Conservation (phyloP, 1,284 basidiomycete genomes). For the Ceratobasidium papillatum region DNA sequence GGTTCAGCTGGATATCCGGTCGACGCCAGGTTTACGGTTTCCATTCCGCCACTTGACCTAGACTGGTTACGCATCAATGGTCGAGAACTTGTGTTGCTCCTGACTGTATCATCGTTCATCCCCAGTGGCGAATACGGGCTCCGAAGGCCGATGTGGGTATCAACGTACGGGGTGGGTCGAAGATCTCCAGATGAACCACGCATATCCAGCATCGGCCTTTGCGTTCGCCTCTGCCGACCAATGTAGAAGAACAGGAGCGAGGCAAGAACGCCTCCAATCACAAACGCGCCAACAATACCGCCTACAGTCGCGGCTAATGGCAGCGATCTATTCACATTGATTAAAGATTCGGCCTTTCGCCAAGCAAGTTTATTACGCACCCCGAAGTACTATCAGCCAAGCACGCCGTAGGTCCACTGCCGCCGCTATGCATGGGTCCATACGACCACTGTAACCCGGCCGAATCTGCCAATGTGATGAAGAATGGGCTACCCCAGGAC, state of each 20-base stretch:
- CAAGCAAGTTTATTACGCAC: conserved; percentile 45
- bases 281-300: conserved; percentile 57
- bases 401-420: conserved; percentile 55
- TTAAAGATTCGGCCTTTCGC: conserved; percentile 5
- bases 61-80: conserved; percentile 4
- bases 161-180: conserved; percentile 24
- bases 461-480: conserved; percentile 63
- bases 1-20: conserved; percentile 22
- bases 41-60: conserved; percentile 14
- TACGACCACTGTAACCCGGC: conserved; percentile 62
- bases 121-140: conserved; percentile 22
- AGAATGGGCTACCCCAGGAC: conserved; percentile 65
- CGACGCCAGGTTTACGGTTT: conserved; percentile 3
- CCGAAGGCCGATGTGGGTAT: background rate
- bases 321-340: conserved; percentile 37
- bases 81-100: conserved; percentile 15
- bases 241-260: conserved; percentile 42
- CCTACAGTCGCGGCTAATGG: conserved; percentile 53
- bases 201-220: conserved; percentile 11
- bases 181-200: conserved; percentile 10
- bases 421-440: conserved; percentile 63
- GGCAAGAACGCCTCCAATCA: conserved; percentile 54
- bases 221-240: background rate
- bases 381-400: conserved; percentile 47
- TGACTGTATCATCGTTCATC: conserved; percentile 7